phyloP scores from a whole-genome alignment of 192 early-diverging fungal species.

The Gamsiella multidivaricata region DNA sequence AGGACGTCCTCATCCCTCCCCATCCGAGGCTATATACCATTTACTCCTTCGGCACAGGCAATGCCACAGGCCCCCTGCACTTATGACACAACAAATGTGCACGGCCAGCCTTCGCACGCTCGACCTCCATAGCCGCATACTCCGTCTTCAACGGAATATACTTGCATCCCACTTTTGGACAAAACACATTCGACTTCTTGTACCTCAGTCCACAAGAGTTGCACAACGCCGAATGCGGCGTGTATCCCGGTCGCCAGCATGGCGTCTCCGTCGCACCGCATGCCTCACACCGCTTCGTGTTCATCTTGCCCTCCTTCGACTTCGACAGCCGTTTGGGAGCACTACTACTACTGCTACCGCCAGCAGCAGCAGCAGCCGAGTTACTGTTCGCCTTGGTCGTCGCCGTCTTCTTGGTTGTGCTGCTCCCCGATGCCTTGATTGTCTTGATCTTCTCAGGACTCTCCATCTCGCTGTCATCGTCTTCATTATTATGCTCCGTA shows the following conservation, averaged over 20 bases:
- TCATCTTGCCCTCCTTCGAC: slow-evolving; percentile 6
- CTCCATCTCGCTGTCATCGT: slow-evolving; percentile 1
- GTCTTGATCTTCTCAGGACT: not conserved
- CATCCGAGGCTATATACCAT: too few species aligned
- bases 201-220: slow-evolving; percentile 58
- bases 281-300: slow-evolving; percentile 49
- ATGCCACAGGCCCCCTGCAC: slow-evolving; percentile 29
- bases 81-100: slow-evolving; percentile 31
- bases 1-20: too few species aligned
- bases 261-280: slow-evolving; percentile 55
- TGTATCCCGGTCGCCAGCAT: slow-evolving; percentile 58
- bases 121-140: slow-evolving; percentile 56
- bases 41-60: slow-evolving; percentile 28
- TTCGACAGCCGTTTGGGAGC: slow-evolving; percentile 14
- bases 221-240: slow-evolving; percentile 46
- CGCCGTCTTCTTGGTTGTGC: not conserved
- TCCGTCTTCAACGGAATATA: slow-evolving; percentile 60
- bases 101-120: slow-evolving; percentile 31
- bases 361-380: not conserved
- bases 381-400: slow-evolving; percentile 1
- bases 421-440: not conserved
- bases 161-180: slow-evolving; percentile 52
- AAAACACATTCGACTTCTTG: slow-evolving; percentile 58
- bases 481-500: not conserved
- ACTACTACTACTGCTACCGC: not conserved